phyloP scores from a whole-genome alignment of 768 basidiomycete species.

The Mycena polygramma region DNA sequence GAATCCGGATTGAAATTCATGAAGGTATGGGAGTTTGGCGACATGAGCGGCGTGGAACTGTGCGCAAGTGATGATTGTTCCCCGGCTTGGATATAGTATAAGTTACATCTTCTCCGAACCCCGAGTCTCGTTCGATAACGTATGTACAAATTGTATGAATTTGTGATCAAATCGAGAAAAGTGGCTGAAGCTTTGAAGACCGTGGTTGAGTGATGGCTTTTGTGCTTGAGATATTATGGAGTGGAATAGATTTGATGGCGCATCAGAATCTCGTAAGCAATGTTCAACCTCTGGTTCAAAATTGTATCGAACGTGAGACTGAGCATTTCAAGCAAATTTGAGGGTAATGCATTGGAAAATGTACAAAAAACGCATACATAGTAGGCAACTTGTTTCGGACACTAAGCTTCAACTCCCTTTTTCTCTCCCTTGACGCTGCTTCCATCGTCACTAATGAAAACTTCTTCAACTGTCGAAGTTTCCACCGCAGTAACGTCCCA shows the following conservation, averaged over 20 bases:
- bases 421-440: conserved; percentile 26
- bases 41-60: conserved; percentile 36
- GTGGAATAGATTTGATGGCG: neutral
- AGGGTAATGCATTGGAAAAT: too few species aligned
- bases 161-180: too few species aligned
- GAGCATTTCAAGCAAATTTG: too few species aligned
- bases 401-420: conserved; percentile 10
- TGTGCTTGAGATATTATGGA: too few species aligned
- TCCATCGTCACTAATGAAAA: conserved; percentile 22
- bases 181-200: too few species aligned
- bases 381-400: neutral
- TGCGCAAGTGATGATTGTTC: conserved; percentile 16
- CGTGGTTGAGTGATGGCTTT: too few species aligned
- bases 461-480: neutral
- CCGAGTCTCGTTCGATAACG: too few species aligned
- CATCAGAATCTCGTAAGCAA: neutral
- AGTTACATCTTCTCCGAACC: too few species aligned
- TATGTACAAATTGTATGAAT: too few species aligned
- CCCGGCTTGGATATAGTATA: neutral
- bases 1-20: conserved; percentile 30
- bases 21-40: conserved; percentile 38
- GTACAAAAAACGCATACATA: too few species aligned
- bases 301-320: too few species aligned
- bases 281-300: neutral
- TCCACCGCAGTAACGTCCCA: conserved; percentile 31